A percentile compares a stretch with the other conserved stretches of the same genome.
phyloP scores from a whole-genome alignment of 208 protist species.

The Tritrichomonas foetus region DNA sequence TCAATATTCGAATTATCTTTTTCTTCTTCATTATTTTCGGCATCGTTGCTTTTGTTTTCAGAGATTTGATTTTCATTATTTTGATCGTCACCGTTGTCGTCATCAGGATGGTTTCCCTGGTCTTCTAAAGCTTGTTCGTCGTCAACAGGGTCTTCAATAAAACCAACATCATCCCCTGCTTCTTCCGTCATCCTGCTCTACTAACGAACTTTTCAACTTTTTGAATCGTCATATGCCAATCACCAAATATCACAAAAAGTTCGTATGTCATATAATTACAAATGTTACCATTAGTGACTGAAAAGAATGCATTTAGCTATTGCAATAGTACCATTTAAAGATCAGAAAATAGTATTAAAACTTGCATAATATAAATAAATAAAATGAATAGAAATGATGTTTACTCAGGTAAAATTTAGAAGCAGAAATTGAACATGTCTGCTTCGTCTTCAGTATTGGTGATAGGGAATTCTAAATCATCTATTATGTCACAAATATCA shows the following conservation, averaged over 20 bases:
- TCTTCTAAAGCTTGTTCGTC: not conserved
- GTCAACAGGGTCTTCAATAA: not conserved
- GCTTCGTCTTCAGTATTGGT: no score
- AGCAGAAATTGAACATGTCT: no score
- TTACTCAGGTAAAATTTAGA: no score
- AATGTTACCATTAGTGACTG: not conserved
- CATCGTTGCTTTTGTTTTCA: not conserved
- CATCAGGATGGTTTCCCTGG: not conserved
- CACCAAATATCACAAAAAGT: not conserved
- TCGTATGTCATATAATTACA: no score
- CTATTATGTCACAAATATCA: no score
- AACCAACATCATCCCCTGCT: not conserved
- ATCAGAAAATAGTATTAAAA: not conserved
- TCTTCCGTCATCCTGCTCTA: not conserved
- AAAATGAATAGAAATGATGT: not conserved
- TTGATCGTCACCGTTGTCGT: not conserved
- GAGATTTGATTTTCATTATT: not conserved
- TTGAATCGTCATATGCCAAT: not conserved
- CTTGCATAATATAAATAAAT: not conserved
- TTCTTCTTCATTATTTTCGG: not conserved
- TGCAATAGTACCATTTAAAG: not conserved
- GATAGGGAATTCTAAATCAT: no score
- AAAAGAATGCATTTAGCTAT: not conserved
- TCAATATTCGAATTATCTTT: not conserved
- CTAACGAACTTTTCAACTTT: not conserved